Percentiles rank a stretch among this genome's conserved stretches.
Conservation (phyloP, 1,284 basidiomycete genomes). For the Apiotrichum laibachii region DNA sequence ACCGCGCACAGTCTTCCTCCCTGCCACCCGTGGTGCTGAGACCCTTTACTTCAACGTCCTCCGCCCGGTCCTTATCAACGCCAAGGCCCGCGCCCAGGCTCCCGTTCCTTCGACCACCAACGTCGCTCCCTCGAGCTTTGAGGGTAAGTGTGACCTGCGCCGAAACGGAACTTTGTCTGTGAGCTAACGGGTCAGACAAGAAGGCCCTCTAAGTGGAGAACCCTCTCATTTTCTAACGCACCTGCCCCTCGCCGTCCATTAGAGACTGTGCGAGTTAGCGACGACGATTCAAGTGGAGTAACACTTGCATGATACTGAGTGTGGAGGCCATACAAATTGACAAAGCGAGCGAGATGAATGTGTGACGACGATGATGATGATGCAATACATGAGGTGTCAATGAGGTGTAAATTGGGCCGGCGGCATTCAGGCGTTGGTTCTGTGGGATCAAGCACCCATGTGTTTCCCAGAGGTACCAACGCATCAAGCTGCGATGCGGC, state of each 20-base stretch:
- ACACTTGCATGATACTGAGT: background rate
- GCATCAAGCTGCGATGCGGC: too few relatives aligned
- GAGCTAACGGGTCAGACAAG: constrained; percentile 13
- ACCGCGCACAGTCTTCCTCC: constrained; percentile 41
- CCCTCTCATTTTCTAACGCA: background rate
- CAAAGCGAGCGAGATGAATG: background rate
- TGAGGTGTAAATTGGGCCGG: too few relatives aligned
- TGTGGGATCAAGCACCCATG: too few relatives aligned
- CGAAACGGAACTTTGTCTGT: background rate
- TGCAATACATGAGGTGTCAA: too few relatives aligned
- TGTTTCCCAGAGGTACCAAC: too few relatives aligned
- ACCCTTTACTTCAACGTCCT: constrained; percentile 63
- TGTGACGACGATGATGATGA: background rate
- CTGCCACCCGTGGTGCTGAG: constrained; percentile 66
- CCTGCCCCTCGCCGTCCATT: background rate
- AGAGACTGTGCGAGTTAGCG: constrained; percentile 4
- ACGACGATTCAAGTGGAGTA: background rate
- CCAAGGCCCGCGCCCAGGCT: constrained; percentile 33
- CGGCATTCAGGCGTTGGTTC: too few relatives aligned
- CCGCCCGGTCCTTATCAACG: constrained; percentile 64
- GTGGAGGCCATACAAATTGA: background rate
- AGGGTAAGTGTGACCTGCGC: constrained; percentile 31
- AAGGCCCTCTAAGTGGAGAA: constrained; percentile 14
- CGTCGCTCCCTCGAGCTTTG: constrained; percentile 43
- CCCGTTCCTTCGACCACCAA: constrained; percentile 28